Base-by-base conservation (phyloP, 2,329 filamentous ascomycete species). In the Thyridium curvatum region DNA sequence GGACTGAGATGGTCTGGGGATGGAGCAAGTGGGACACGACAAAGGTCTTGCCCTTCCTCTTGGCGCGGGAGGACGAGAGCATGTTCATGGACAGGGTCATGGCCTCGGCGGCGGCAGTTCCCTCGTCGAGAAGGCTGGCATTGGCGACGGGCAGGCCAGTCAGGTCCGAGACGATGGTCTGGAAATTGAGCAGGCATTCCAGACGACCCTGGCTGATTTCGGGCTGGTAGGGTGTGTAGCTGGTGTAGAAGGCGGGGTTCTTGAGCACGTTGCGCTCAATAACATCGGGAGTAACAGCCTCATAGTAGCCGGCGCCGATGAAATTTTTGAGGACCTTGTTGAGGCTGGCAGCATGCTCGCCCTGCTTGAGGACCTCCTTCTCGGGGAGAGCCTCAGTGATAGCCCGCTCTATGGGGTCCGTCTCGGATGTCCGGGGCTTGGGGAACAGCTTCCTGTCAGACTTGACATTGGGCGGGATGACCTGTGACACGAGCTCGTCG, bases 231-330 rank as follows among this genome's bases (percentile, higher is more conserved):
- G 91, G 91, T 0, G 91, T 96, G 62, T 97, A 96, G 66, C 89
- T 95, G 31, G 91, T 97, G 62, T 97, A 97, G 91, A 91, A 97
- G 9, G 83, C 89, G 5, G 91, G 91, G 59, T 85, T 91, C 71
- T 97, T 89, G 42, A 97, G 69, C 4, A 97, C 75, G 58, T 96
- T 96, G 50, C 90, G 77, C 71, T 93, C 87, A 60, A 97, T 94
- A 41, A 96, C 90, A 40, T 87, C 78, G 4, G 91, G 91, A 1
- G 86, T 84, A 49, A 84, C 76, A n/a, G 88, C 91, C 29, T 80
- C 83, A 48, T 91, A 88, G 71, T 96, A 97, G 41, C 91, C 91
- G 41, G 77, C 79, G 4, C 91, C 91, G 48, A 95, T 90, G 56
- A 91, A 85, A 54, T 79, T 90, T 50, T 78, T 67, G 41, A 66